Percentiles rank a stretch among this genome's conserved stretches.
Conservation (phyloP, 129 eudicot genomes). For the Centaurea solstitialis region DNA sequence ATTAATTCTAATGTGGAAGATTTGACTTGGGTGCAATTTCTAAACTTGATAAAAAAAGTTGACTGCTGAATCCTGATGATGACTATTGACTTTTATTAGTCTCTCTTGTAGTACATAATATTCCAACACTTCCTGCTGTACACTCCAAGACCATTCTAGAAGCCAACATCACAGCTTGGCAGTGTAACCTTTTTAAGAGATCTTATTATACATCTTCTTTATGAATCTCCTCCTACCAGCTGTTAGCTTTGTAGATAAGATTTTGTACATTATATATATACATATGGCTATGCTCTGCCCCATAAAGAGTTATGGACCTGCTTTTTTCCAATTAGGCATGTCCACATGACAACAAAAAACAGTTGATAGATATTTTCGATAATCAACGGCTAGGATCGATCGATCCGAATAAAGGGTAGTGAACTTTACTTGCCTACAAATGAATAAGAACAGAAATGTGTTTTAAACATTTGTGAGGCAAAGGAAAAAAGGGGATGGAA, state of each 20-base stretch:
- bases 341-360: slow-evolving; percentile 23
- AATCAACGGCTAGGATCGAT: slow-evolving; percentile 5
- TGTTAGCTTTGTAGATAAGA: neutral
- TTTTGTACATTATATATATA: neutral
- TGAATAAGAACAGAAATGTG: slow-evolving; percentile 7
- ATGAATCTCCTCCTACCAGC: neutral
- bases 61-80: neutral
- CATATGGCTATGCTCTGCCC: neutral
- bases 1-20: neutral
- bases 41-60: neutral
- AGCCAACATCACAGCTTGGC: neutral
- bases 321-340: slow-evolving; percentile 19
- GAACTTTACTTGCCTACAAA: slow-evolving; percentile 17
- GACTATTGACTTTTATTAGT: neutral
- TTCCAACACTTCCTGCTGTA: neutral
- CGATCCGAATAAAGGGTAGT: neutral
- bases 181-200: neutral
- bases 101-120: too few species aligned
- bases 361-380: slow-evolving; percentile 6
- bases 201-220: neutral
- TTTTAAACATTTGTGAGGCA: slow-evolving; percentile 15
- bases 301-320: slow-evolving; percentile 11
- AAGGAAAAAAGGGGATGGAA: neutral
- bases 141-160: neutral
- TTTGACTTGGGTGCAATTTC: neutral